Base-by-base conservation (phyloP, 2,329 filamentous ascomycete genomes). In the Didymella sp. region DNA sequence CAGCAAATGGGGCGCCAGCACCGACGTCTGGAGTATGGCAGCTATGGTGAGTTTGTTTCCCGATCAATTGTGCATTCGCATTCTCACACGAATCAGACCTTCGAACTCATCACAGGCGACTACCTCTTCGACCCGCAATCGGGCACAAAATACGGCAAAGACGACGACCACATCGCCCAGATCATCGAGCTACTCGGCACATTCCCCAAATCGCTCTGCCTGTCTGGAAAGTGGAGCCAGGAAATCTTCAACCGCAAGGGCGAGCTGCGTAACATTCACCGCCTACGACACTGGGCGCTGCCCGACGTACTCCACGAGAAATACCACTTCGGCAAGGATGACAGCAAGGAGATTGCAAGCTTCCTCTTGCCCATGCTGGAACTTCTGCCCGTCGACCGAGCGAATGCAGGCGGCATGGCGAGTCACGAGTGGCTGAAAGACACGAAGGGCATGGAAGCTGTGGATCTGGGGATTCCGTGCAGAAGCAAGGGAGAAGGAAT, bases 21-120 rank as follows among this genome's bases (percentile, higher is more conserved):
- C 95, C 1, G 95, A 99, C 78, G 91, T 98, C 7, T 99, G 95
- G 95, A 98, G 94, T 79, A 99, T 99, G 95, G 93, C 95, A 57
- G 91, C 91, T 66, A 99, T 99, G 95, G 95, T 98, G 84, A 70
- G 87, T 51, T 5, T 45, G 2, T 11, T 22, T n/a, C 12, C 19
- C 9, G n/a, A n/a, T n/a, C 28, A n/a, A 6, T 3, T n/a, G n/a
- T 35, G 4, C 5, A 3, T n/a, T 12, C 38, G 2, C 11, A 13
- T 25, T 13, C 38, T 41, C 8, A 41, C 38, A 25, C 13, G n/a
- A n/a, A 8, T 12, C 30, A 98, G 94, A 89, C 94, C 15, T 99
- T 99, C 68, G 95, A 99, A 76, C 82, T 99, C 41, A 98, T 99
- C 66, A 99, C 95, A 1, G 95, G 95, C 64, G 95, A 99, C 77